Base-by-base conservation (phyloP, 352 stramenopile species). In the Pythium pyrilobum region DNA sequence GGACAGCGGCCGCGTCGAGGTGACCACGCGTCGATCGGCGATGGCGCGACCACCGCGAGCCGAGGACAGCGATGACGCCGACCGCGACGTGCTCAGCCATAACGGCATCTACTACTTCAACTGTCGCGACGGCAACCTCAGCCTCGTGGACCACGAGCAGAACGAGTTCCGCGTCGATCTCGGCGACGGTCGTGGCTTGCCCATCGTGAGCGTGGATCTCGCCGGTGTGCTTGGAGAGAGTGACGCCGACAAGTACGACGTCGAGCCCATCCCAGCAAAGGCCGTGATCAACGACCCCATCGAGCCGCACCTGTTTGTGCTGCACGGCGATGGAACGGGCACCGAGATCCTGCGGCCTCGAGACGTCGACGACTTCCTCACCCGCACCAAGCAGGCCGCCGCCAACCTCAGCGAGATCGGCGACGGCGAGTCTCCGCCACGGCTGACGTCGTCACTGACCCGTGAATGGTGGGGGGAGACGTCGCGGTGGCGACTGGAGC, bases 51-150 rank as follows among this genome's bases (percentile, higher is more conserved):
- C 11, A 13, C 27, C 12, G 27, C 36, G 47, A 21, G 18, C 41
- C 15, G 55, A 72, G 33, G 48, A 64, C 21, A 44, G 64, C 43
- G 81, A 89, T 28, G 71, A 87, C 41, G 70, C 77, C n/a, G 77
- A 88, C 45, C 59, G 69, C 31, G 66, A 88, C 40, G 64, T 77
- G 25, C 77, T 77, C 28, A 84, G 29, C 40, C 63, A 87, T 52
- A 87, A 74, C 39, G 66, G 73, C 13, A 69, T 87, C 2, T 92
- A 88, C 62, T 90, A 87, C 59, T 90, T 91, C 38, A 78, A 89
- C 56, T 86, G 72, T 13, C 57, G 51, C 7, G 52, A 56, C 8
- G 78, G 78, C 1, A 47, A 31, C 9, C 78, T 92, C 18, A 60
- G 72, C n/a, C 59, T 89, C 25, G 80, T 73, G 29, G 82, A 92